Percentiles rank a stretch among this genome's conserved stretches.
Evolutionary conservation across 1,284 basidiomycete species (phyloP).

Genomic region (Ganoderma lingzhi): DNA sequence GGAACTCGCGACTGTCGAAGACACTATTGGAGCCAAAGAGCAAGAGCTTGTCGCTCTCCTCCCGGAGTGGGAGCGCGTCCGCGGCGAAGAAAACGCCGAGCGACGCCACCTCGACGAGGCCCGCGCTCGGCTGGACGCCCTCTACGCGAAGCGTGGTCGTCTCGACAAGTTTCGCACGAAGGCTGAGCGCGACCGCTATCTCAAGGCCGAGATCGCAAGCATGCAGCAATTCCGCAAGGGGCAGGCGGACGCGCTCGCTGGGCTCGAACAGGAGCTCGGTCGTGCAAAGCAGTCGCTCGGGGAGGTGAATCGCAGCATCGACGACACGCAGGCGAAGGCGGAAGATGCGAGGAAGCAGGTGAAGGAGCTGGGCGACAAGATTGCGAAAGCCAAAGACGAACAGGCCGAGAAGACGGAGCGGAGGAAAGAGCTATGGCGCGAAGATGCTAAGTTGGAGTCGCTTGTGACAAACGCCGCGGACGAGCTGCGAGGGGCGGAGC

Average conservation of each 20-base stretch:
- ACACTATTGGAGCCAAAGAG: conserved; percentile 72
- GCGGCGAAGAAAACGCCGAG: conserved; percentile 67
- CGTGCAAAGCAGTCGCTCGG: conserved; percentile 55
- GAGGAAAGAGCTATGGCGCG: conserved; percentile 94
- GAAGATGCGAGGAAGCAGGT: conserved; percentile 80
- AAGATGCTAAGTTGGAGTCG: conserved; percentile 89
- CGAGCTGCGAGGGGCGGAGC: conserved; percentile 84
- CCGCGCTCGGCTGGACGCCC: conserved; percentile 70
- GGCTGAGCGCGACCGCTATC: conserved; percentile 82
- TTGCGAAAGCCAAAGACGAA: conserved; percentile 73
- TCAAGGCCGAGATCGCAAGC: conserved; percentile 77
- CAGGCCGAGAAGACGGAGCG: conserved; percentile 79
- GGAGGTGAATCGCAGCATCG: conserved; percentile 68
- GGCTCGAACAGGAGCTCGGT: conserved; percentile 54
- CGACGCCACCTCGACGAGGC: conserved; percentile 79
- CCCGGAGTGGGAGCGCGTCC: conserved; percentile 72
- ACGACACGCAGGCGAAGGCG: conserved; percentile 72
- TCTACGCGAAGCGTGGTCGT: conserved; percentile 91
- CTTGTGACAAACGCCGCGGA: conserved; percentile 80
- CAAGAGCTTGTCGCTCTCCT: conserved; percentile 64
- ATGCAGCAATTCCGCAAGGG: conserved; percentile 64
- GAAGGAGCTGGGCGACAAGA: conserved; percentile 72
- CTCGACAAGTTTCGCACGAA: conserved; percentile 86
- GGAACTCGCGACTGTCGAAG: conserved; percentile 72
- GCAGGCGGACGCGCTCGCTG: conserved; percentile 61